Evolutionary conservation across 208 protist species (phyloP).

Genomic region (Endotrypanum monterogeii): DNA sequence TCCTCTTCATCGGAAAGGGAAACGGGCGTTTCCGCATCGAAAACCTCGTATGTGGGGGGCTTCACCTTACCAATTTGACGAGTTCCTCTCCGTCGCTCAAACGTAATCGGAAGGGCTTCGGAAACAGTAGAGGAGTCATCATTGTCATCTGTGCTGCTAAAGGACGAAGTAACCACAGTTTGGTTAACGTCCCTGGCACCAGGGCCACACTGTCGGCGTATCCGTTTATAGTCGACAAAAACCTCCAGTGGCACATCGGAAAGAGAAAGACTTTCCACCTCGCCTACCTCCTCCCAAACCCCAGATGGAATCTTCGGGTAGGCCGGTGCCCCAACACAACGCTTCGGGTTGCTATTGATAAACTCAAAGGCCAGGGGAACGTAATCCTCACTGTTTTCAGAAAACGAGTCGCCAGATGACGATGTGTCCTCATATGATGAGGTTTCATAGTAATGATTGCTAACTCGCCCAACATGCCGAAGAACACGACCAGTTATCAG

Average conservation of each 20-base stretch:
- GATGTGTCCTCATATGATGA: constrained; percentile 27
- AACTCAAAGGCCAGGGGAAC: constrained; percentile 54
- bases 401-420: constrained; percentile 31
- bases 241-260: constrained; percentile 20
- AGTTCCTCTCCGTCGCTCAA: constrained; percentile 23
- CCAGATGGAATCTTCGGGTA: constrained; percentile 19
- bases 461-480: constrained; percentile 22
- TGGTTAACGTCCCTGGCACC: constrained; percentile 3
- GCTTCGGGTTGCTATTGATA: constrained; percentile 36
- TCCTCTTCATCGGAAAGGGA: constrained; percentile 35
- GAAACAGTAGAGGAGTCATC: constrained; percentile 14
- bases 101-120: constrained; percentile 15
- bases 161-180: constrained; percentile 12
- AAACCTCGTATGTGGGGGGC: constrained; percentile 12
- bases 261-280: constrained; percentile 22
- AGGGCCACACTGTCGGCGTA: constrained; percentile 16
- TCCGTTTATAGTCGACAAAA: constrained; percentile 12
- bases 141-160: constrained; percentile 20
- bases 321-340: constrained; percentile 29
- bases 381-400: constrained; percentile 67
- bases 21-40: constrained; percentile 19
- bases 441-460: constrained; percentile 37
- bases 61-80: constrained; percentile 18
- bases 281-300: constrained; percentile 12
- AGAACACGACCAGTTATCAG: constrained; percentile 12